These are phyloP conservation scores for Neurospora sp. DNA, from an alignment of 495 filamentous ascomycete genomes.

Conservation along the genomic window DNA sequence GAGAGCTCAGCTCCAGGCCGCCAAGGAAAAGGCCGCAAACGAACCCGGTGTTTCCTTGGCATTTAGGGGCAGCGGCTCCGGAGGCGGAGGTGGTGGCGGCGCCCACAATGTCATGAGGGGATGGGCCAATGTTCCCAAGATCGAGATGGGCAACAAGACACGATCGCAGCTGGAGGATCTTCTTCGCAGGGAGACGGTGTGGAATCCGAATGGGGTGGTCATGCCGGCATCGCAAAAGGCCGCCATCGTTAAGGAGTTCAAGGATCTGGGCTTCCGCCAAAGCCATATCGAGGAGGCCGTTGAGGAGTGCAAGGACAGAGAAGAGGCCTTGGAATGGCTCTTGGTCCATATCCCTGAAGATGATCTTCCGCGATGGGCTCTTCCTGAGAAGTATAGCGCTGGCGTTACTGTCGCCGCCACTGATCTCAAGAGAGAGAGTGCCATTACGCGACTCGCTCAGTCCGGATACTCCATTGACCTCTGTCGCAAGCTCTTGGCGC, in stretches of 20 bases:
- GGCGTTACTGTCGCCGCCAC: slow-evolving; percentile 74
- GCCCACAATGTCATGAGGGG: slow-evolving; percentile 45
- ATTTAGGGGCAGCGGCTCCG: slow-evolving; percentile 24
- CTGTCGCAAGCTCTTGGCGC: slow-evolving; percentile 63
- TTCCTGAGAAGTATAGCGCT: slow-evolving; percentile 82
- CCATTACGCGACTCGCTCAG: slow-evolving; percentile 69
- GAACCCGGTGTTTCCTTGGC: slow-evolving; percentile 35
- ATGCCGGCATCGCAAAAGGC: slow-evolving; percentile 48
- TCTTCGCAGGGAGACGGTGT: slow-evolving; percentile 63
- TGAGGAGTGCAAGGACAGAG: slow-evolving; percentile 77
- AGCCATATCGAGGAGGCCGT: slow-evolving; percentile 86
- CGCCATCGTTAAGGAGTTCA: slow-evolving; percentile 62
- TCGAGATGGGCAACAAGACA: slow-evolving; percentile 79
- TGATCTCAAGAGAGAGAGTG: slow-evolving; percentile 67
- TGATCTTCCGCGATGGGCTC: slow-evolving; percentile 78
- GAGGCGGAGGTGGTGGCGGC: slow-evolving; percentile 7
- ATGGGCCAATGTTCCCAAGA: slow-evolving; percentile 78
- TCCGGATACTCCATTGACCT: slow-evolving; percentile 79
- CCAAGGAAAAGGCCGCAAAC: slow-evolving; percentile 52
- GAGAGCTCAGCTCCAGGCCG: slow-evolving; percentile 47
- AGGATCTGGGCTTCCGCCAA: slow-evolving; percentile 66
- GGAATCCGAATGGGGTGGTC: slow-evolving; percentile 69
- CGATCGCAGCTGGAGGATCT: slow-evolving; percentile 68
- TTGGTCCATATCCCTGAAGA: slow-evolving; percentile 95
- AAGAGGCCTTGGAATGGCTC: slow-evolving; percentile 86